Conservation (phyloP, 805 yeast species). For the Candida gorgasii region DNA sequence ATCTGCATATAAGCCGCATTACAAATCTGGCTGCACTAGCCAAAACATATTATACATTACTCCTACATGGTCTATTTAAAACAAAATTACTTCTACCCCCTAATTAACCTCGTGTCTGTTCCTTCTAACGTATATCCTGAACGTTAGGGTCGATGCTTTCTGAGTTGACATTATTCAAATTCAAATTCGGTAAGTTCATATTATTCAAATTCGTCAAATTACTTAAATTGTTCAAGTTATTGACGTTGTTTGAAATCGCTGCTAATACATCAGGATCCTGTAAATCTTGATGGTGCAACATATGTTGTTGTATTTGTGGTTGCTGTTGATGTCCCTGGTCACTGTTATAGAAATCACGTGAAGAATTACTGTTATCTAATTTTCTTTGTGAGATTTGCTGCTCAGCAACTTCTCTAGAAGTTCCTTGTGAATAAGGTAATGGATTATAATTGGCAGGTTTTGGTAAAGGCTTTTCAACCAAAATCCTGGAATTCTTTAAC, state of each 20-base stretch:
- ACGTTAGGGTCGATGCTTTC: slow-evolving; percentile 32
- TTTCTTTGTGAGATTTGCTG: slow-evolving; percentile 10
- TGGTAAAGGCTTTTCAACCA: slow-evolving; percentile 44
- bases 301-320: slow-evolving; percentile 16
- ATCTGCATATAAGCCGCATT: too few relatives aligned
- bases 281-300: slow-evolving; percentile 21
- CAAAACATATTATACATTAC: slow-evolving; percentile 1
- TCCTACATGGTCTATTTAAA: too few relatives aligned
- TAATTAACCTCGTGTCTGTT: too few relatives aligned
- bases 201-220: slow-evolving; percentile 5
- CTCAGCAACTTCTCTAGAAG: slow-evolving; percentile 11
- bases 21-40: too few relatives aligned
- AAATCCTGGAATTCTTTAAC: slow-evolving; percentile 38
- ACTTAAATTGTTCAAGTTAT: slow-evolving; percentile 6
- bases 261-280: slow-evolving; percentile 47
- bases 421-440: slow-evolving; percentile 9
- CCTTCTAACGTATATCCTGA: slow-evolving; percentile 7
- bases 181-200: slow-evolving; percentile 1
- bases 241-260: slow-evolving; percentile 31
- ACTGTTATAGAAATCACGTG: background rate
- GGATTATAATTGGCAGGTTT: slow-evolving; percentile 12
- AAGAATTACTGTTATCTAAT: background rate
- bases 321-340: slow-evolving; percentile 10
- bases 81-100: too few relatives aligned
- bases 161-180: background rate